phyloP scores from a whole-genome alignment of 139 green algal species.

The Coelastrella sp. region DNA sequence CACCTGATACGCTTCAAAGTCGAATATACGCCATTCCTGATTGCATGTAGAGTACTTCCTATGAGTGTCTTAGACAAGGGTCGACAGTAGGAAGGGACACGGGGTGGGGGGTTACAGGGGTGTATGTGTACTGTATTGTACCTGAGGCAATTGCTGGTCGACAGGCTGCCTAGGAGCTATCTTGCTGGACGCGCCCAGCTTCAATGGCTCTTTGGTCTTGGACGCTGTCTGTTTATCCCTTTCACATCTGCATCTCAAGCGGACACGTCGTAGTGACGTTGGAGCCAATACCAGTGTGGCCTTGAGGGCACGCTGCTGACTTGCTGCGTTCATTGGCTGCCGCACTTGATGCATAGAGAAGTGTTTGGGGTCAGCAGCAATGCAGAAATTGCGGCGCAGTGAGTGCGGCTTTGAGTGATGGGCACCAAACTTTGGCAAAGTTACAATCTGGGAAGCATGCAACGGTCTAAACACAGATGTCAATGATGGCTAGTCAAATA shows the following conservation, averaged over 20 bases:
- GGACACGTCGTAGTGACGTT: conserved; percentile 11
- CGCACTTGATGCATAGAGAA: neutral
- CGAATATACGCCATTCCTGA: conserved; percentile 64
- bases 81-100: too few species aligned
- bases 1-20: conserved; percentile 61
- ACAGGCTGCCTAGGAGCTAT: neutral
- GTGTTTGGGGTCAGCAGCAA: too few species aligned
- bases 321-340: neutral
- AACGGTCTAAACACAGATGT: too few species aligned
- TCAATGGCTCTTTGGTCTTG: neutral
- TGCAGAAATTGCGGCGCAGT: too few species aligned
- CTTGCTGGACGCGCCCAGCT: neutral
- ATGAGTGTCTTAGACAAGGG: too few species aligned
- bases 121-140: neutral
- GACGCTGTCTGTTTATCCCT: conserved; percentile 13
- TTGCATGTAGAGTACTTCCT: too few species aligned
- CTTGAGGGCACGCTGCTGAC: neutral
- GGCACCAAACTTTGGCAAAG: too few species aligned
- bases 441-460: too few species aligned
- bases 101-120: neutral
- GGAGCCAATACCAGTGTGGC: neutral
- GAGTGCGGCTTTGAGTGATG: too few species aligned
- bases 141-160: neutral
- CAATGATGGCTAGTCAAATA: too few species aligned
- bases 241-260: conserved; percentile 12